A percentile compares a stretch with the other conserved stretches of the same genome.
These are phyloP conservation scores for Monilinia polystroma DNA, from an alignment of 2,329 filamentous ascomycete species.

Conservation along the genomic window DNA sequence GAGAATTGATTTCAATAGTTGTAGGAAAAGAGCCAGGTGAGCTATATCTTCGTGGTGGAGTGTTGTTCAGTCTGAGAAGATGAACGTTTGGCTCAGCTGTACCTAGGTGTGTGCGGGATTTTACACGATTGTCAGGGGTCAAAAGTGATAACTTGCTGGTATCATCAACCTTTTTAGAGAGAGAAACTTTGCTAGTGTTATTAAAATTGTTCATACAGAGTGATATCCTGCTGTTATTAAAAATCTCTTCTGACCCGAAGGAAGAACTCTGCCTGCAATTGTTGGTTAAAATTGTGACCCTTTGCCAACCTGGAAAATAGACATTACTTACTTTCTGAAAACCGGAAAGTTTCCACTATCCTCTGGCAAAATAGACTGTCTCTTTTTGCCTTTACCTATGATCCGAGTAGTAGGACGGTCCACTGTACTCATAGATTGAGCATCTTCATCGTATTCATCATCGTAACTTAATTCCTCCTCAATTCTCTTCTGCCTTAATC, in stretches of 20 bases:
- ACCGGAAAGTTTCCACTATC: conserved; percentile 23
- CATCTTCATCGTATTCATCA: conserved; percentile 43
- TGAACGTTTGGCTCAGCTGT: conserved; percentile 18
- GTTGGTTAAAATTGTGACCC: not conserved
- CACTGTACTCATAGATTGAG: conserved; percentile 34
- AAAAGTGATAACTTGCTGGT: conserved; percentile 6
- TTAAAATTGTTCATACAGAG: conserved; percentile 5
- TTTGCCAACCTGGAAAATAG: not conserved
- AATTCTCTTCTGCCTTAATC: conserved; percentile 57
- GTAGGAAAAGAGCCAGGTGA: conserved; percentile 30
- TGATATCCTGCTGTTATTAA: conserved; percentile 5
- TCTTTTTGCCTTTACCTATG: conserved; percentile 6
- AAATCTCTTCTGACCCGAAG: not conserved
- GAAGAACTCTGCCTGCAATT: conserved; percentile 5
- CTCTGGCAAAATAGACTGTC: conserved; percentile 20
- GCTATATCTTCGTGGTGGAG: conserved; percentile 30
- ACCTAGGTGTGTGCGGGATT: conserved; percentile 8
- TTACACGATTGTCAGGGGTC: not conserved
- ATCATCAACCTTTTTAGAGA: conserved; percentile 6
- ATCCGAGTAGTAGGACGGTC: conserved; percentile 18
- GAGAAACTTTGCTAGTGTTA: not conserved
- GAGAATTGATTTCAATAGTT: conserved; percentile 12
- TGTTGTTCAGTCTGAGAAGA: conserved; percentile 26
- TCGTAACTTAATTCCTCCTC: conserved; percentile 56
- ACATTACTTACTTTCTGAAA: conserved; percentile 9